These are phyloP conservation scores for Taphrina betulina DNA, from an alignment of 1,139 yeast genomes.

Conservation along the genomic window DNA sequence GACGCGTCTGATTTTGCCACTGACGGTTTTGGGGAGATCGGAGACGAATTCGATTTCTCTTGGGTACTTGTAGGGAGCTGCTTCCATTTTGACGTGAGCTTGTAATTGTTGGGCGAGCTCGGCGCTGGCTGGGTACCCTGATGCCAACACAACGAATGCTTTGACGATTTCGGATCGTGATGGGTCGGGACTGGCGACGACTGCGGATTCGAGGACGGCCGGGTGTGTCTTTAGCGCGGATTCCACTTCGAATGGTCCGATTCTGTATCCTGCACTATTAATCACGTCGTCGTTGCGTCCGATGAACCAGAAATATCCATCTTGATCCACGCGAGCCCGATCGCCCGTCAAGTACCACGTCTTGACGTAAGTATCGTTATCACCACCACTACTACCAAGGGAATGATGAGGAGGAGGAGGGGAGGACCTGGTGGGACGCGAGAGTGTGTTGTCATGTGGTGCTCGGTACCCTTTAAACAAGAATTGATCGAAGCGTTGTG, in stretches of 20 bases:
- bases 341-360: conserved; percentile 4
- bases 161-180: background rate
- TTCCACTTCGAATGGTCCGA: conserved; percentile 2
- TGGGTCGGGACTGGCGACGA: conserved; percentile 1
- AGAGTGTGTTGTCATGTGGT: too few species aligned
- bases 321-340: background rate
- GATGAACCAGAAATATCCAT: conserved; percentile 1
- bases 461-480: background rate
- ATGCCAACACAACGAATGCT: background rate
- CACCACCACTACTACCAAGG: background rate
- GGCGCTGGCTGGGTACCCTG: background rate
- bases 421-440: too few species aligned
- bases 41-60: background rate
- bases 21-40: background rate
- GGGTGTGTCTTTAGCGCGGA: background rate
- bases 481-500: background rate
- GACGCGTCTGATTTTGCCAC: background rate
- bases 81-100: background rate
- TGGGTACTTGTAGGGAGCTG: conserved; percentile 3
- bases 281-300: conserved; percentile 2
- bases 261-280: background rate
- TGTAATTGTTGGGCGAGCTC: background rate
- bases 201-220: background rate
- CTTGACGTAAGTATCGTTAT: background rate
- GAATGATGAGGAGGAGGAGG: background rate